Evolutionary conservation across 2,329 filamentous ascomycete species (phyloP), one percentile per base, ranked within the genome.

Genomic region (Corinectria fuckeliana): DNA sequence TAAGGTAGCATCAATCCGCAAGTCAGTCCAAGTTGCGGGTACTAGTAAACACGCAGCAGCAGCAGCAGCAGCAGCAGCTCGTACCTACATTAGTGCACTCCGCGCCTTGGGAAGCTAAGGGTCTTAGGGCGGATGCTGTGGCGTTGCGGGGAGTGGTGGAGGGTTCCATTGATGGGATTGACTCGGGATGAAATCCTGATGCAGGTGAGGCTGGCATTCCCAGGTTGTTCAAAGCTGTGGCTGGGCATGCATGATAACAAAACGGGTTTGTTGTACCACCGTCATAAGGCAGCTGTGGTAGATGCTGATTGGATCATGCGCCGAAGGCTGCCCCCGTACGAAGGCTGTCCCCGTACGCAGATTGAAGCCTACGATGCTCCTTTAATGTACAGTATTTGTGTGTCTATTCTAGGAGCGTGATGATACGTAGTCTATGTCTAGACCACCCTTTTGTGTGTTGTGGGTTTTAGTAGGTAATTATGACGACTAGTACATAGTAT

Each of bases 21-120:
- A 34, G 28, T 20, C 28, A 36, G 23, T 53, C 41, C 38, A 34
- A 23, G 36, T 23, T 26, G 50, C 52, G 52, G 52, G 34, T 36
- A 56, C 52, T 56, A 56, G 14, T 30, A 11, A 56, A 56, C 44
- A 36, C 45, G 48, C 52, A 56, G 50, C n/a, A n/a, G n/a, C n/a
- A n/a, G n/a, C n/a, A n/a, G n/a, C n/a, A n/a, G n/a, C n/a, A n/a
- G n/a, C n/a, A n/a, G 36, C 21, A 56, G 58, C 42, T 63, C 62
- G 65, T 69, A 69, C 66, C 66, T 69, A 60, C 66, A 69, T 69
- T 69, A 69, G 66, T 64, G 66, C 51, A 30, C 47, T 50, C 23
- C 28, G 18, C 48, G 47, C 38, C 44, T 45, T 56, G 54, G 54
- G 54, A n/a, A 51, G 39, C 53, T 56, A 56, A 56, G 36, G 42